These are phyloP conservation scores for Capsella bursapastoris DNA, from an alignment of 345 rosid genomes.

Conservation along the genomic window DNA sequence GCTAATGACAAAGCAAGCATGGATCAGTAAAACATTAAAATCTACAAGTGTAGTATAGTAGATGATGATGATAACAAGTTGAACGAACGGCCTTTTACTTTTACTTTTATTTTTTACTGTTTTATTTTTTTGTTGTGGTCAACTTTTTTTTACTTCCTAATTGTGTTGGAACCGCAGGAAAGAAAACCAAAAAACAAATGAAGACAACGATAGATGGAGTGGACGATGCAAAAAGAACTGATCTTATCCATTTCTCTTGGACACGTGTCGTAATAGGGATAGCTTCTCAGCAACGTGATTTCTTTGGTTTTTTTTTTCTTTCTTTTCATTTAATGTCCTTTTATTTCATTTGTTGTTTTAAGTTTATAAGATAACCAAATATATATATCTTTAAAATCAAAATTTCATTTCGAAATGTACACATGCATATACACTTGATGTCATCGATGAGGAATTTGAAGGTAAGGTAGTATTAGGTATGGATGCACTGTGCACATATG, in stretches of 20 bases:
- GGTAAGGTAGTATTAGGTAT: neutral
- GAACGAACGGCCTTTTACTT: neutral
- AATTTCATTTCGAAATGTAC: too few species aligned
- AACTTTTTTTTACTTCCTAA: neutral
- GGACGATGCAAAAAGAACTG: conserved; percentile 33
- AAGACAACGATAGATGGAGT: conserved; percentile 37
- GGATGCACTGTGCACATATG: neutral
- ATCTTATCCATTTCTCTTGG: conserved; percentile 45
- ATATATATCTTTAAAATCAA: neutral
- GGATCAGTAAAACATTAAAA: neutral
- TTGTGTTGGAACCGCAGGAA: neutral
- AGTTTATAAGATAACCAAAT: neutral
- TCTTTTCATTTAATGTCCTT: conserved; percentile 27
- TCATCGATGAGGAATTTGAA: neutral
- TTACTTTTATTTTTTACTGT: neutral
- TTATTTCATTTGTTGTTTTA: conserved; percentile 17
- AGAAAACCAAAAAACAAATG: neutral
- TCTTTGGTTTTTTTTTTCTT: conserved; percentile 18
- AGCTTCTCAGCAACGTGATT: conserved; percentile 30
- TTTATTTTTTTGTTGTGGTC: too few species aligned
- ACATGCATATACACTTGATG: neutral
- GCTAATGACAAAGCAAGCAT: neutral
- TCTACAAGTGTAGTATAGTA: too few species aligned
- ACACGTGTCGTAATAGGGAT: conserved; percentile 44
- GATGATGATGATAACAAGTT: too few species aligned